These are phyloP conservation scores for Trichoderma harzianum DNA, from an alignment of 2,329 filamentous ascomycete genomes.

Conservation along the genomic window DNA sequence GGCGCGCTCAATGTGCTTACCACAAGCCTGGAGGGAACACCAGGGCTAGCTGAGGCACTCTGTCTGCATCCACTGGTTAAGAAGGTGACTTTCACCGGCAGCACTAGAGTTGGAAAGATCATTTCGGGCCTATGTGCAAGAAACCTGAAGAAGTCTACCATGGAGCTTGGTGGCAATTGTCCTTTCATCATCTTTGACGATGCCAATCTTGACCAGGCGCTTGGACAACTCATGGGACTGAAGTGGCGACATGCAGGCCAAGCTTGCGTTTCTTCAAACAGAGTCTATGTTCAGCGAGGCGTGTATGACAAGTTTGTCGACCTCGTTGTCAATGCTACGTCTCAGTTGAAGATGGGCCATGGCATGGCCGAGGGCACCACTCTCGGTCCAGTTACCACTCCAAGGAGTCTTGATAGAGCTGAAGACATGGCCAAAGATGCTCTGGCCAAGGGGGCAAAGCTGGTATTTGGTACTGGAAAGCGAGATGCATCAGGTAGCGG, in stretches of 20 bases:
- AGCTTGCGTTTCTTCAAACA: conserved; percentile 65
- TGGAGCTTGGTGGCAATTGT: conserved; percentile 70
- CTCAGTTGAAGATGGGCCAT: conserved; percentile 58
- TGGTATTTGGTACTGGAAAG: conserved; percentile 52
- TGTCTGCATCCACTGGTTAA: conserved; percentile 44
- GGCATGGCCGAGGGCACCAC: conserved; percentile 44
- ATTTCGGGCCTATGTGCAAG: conserved; percentile 58
- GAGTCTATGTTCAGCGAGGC: conserved; percentile 57
- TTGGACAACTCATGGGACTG: conserved; percentile 57
- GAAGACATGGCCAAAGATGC: conserved; percentile 57
- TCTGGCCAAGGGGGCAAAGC: conserved; percentile 56
- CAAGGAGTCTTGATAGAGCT: conserved; percentile 33
- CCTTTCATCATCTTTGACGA: conserved; percentile 65
- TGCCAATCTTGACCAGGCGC: conserved; percentile 63
- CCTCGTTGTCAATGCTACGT: conserved; percentile 50
- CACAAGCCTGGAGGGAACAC: conserved; percentile 44
- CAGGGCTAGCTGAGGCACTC: conserved; percentile 43
- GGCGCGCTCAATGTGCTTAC: conserved; percentile 60
- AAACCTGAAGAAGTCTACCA: conserved; percentile 62
- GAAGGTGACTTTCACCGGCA: conserved; percentile 77
- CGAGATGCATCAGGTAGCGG: conserved; percentile 42
- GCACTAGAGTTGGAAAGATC: conserved; percentile 65
- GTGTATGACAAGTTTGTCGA: conserved; percentile 60
- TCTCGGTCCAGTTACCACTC: conserved; percentile 36
- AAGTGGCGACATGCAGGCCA: conserved; percentile 73